Base-by-base conservation (phyloP, 2,329 filamentous ascomycete species). In the Ophiostoma novo-ulmi region DNA sequence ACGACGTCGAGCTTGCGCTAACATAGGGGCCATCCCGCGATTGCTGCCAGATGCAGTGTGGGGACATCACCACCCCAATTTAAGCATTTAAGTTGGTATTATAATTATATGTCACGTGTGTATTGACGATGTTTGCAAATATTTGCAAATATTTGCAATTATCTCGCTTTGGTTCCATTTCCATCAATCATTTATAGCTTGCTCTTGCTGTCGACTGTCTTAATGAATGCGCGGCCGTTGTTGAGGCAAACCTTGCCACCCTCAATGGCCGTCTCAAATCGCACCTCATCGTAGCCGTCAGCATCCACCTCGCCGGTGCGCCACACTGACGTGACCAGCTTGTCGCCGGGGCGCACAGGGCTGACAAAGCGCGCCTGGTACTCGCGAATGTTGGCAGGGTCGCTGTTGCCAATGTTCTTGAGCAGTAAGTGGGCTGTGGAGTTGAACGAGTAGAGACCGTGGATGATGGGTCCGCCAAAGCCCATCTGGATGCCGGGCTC, bases 401-500 rank as follows among this genome's bases (percentile, higher is more conserved):
- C 87, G 78, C 90, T 90, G 66, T 85, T 90, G 65, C 92, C 93
- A 26, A 97, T 83, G 55, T 85, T 81, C 79, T 91, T 86, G 70
- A 97, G 82, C 72, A 97, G 82, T 38, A 86, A 88, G 77, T 94
- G 92, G 20, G 87, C 87, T 1, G 91, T 87, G 71, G 87, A 87
- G 82, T 97, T 97, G 89, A 91, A 97, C 75, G 88, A 92, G 82
- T 89, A 97, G 65, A 97, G 84, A 26, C 94, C 94, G 81, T 97
- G 93, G 79, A 97, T 91, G 79, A 97, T 97, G 75, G 88, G 84
- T 44, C 93, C 93, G 38, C 92, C 92, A 75, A 97, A 97, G 72
- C 94, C 93, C 92, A 97, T 97, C 82, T 93, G 90, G 80, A 87
- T 81, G 72, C 93, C 93, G 0, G 93, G 92, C 80, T 93, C 91